Evolutionary conservation across 139 green algal species (phyloP), one percentile per base, ranked within the genome.

Genomic region (Chlorella sp.): DNA sequence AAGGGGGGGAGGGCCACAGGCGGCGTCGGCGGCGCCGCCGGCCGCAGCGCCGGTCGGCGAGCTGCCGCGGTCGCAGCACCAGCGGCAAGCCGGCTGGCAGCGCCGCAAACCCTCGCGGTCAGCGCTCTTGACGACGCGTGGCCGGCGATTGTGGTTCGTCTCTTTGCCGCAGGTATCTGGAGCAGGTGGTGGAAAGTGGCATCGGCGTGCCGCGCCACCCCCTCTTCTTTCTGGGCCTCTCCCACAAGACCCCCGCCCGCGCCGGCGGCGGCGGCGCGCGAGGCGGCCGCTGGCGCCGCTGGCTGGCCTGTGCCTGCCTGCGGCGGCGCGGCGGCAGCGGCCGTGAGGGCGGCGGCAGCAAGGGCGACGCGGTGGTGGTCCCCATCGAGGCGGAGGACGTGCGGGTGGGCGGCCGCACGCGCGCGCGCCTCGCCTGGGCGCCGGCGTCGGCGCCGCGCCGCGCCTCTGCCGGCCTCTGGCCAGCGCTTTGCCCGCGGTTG

Each of bases 141-240:
- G n/a, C n/a, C n/a, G n/a, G n/a, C n/a, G n/a, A n/a, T n/a, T n/a
- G n/a, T n/a, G n/a, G n/a, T n/a, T n/a, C n/a, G 29, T 42, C 5
- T 50, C 40, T 38, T 8, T 2, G 35, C 1, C 6, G 46, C 63
- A 79, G 73, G 73, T 95, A 95, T 76, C 77, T 95, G 33, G 90
- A 95, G 63, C 87, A 94, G 77, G 89, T 97, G 46, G 35, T 95
- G 61, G 66, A 76, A 40, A 85, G 55, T 11, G 88, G 91, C 42
- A 90, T 87, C 17, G 94, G 95, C 51, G 87, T 96, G 40, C 79
- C 80, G 0, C 84, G 86, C 40, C 91, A 95, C 79, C 92, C 91
- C 23, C 91, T 98, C 43, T 98, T 95, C 87, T 97, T 97, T 91
- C 77, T 98, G n/a, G 77, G 89, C 6, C 25, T 64, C n/a, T 66